A percentile compares a stretch with the other conserved stretches of the same genome.
phyloP scores from a whole-genome alignment of 2,329 filamentous ascomycete genomes.

The Botrytis paeoniae region DNA sequence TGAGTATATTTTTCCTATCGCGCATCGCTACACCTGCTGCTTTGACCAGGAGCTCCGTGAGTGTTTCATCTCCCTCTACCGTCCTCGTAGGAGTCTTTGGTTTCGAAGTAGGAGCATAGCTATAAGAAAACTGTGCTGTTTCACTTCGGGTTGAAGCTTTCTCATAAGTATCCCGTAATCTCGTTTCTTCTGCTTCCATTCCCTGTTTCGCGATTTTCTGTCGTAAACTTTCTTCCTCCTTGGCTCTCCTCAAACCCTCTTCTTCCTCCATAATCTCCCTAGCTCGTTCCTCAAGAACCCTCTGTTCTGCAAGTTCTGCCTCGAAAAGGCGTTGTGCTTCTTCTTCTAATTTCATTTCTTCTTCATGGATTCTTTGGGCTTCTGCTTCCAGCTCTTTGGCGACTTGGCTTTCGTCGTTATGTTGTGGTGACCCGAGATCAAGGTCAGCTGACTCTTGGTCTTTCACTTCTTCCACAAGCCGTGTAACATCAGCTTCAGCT shows the following conservation, averaged over 20 bases:
- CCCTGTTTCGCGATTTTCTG: constrained; percentile 47
- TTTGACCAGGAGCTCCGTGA: constrained; percentile 54
- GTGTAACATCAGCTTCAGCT: background rate
- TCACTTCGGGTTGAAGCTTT: constrained; percentile 30
- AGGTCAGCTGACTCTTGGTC: background rate
- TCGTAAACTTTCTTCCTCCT: constrained; percentile 41
- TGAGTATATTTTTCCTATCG: constrained; percentile 59
- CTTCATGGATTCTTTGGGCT: constrained; percentile 11
- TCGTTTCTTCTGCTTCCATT: constrained; percentile 46
- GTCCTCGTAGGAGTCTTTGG: background rate
- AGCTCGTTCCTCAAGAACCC: constrained; percentile 50
- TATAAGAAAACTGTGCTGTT: background rate
- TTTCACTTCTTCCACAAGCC: background rate
- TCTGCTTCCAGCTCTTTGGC: constrained; percentile 5
- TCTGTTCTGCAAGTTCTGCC: constrained; percentile 7
- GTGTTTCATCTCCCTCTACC: constrained; percentile 41
- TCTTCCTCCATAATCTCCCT: constrained; percentile 44
- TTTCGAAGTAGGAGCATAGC: background rate
- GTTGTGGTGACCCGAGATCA: background rate
- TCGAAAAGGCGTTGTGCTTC: constrained; percentile 18
- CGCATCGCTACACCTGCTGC: constrained; percentile 53
- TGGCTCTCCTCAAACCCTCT: constrained; percentile 40
- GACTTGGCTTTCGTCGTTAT: background rate
- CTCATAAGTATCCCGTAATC: constrained; percentile 54
- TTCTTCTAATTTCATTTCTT: constrained; percentile 33